Conservation (phyloP, 202 grass and related monocot species). For the Setaria italica region DNA sequence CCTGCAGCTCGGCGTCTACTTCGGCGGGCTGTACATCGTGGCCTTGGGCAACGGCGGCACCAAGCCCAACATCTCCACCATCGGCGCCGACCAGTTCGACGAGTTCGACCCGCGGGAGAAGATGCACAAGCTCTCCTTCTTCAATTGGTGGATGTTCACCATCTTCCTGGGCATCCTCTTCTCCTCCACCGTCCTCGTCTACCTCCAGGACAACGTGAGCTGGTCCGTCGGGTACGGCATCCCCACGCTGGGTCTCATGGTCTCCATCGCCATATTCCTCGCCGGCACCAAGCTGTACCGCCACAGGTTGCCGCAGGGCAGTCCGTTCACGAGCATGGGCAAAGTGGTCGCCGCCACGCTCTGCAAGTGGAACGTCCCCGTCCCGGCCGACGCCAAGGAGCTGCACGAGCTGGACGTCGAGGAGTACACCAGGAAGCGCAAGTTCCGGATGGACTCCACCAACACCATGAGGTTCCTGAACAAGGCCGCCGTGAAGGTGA, state of each 20-base stretch:
- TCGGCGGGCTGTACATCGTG: slow-evolving; percentile 68
- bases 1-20: slow-evolving; percentile 70
- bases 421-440: slow-evolving; percentile 38
- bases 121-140: slow-evolving; percentile 82
- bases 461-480: slow-evolving; percentile 67
- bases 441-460: slow-evolving; percentile 61
- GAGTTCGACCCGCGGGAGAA: slow-evolving; percentile 65
- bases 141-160: slow-evolving; percentile 98
- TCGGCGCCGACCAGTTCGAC: slow-evolving; percentile 95
- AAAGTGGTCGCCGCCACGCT: slow-evolving; percentile 56
- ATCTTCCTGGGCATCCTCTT: slow-evolving; percentile 84
- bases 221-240: slow-evolving; percentile 79
- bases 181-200: slow-evolving; percentile 80
- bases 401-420: slow-evolving; percentile 60
- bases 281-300: slow-evolving; percentile 63
- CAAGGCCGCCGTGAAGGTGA: slow-evolving; percentile 56
- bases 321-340: slow-evolving; percentile 59
- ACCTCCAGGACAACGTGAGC: slow-evolving; percentile 87
- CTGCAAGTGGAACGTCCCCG: slow-evolving; percentile 38
- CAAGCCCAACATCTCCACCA: slow-evolving; percentile 91
- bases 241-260: slow-evolving; percentile 58
- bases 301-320: slow-evolving; percentile 60
- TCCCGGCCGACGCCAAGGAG: slow-evolving; percentile 58
- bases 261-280: slow-evolving; percentile 53
- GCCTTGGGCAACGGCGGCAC: slow-evolving; percentile 74